phyloP scores from a whole-genome alignment of 2,329 filamentous ascomycete genomes.

The Byssoonygena ceratinophila region DNA sequence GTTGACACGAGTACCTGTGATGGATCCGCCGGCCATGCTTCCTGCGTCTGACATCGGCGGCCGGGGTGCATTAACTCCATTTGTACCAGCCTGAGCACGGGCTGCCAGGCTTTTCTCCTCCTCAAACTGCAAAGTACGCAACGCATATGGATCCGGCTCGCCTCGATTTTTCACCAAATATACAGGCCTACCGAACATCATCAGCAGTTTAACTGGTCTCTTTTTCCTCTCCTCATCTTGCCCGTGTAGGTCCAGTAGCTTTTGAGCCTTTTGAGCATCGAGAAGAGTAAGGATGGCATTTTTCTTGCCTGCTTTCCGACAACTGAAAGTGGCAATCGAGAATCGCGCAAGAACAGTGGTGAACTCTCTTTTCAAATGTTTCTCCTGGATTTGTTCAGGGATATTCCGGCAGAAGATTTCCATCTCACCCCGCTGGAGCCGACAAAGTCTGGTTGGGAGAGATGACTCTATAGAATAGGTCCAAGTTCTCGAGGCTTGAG shows the following conservation, averaged over 20 bases:
- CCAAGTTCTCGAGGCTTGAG: neutral
- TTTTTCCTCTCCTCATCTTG: slow-evolving; percentile 12
- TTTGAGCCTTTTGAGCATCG: slow-evolving; percentile 17
- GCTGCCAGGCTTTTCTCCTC: slow-evolving; percentile 14
- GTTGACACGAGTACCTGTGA: slow-evolving; percentile 2
- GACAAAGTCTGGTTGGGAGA: neutral
- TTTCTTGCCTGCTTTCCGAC: slow-evolving; percentile 17
- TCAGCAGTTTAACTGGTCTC: slow-evolving; percentile 12
- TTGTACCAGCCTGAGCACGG: neutral
- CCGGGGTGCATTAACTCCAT: neutral
- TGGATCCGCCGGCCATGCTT: neutral
- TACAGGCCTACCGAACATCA: slow-evolving; percentile 16
- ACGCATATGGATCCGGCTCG: slow-evolving; percentile 16
- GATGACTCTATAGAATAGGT: neutral
- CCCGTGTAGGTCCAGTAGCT: slow-evolving; percentile 17
- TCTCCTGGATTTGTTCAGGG: slow-evolving; percentile 18
- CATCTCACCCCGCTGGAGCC: slow-evolving; percentile 14
- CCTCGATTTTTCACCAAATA: slow-evolving; percentile 17
- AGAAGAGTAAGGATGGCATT: slow-evolving; percentile 21
- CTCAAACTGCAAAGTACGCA: slow-evolving; percentile 17
- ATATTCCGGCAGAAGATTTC: slow-evolving; percentile 24
- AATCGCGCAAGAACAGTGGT: slow-evolving; percentile 17
- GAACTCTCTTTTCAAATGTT: slow-evolving; percentile 19
- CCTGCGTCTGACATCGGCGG: slow-evolving; percentile 10
- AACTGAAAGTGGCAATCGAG: slow-evolving; percentile 19